These are phyloP conservation scores for Spathaspora girioi DNA, from an alignment of 805 yeast species.

Conservation along the genomic window DNA sequence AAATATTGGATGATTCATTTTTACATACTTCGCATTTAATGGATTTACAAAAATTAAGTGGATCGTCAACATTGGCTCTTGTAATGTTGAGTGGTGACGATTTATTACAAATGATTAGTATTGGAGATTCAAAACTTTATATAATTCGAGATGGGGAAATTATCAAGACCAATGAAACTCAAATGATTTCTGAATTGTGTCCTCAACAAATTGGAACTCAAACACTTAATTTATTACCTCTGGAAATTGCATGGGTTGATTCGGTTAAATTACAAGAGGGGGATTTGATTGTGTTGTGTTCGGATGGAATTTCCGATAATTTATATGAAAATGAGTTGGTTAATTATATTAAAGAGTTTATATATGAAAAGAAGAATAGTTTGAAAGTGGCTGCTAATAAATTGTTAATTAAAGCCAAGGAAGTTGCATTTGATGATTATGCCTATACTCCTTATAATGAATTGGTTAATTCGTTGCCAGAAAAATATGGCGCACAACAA, in stretches of 20 bases:
- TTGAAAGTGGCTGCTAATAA: constrained; percentile 38
- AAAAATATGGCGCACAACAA: constrained; percentile 19
- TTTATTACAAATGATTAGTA: constrained; percentile 43
- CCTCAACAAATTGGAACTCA: constrained; percentile 57
- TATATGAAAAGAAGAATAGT: constrained; percentile 23
- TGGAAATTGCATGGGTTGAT: constrained; percentile 45
- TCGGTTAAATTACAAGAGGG: constrained; percentile 35
- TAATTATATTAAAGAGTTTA: constrained; percentile 30
- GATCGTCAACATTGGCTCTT: constrained; percentile 47
- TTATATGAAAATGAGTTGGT: constrained; percentile 46
- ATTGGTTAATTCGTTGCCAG: constrained; percentile 42
- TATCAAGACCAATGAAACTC: constrained; percentile 42
- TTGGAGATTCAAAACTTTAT: constrained; percentile 50
- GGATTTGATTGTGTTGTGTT: constrained; percentile 45
- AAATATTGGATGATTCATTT: constrained; percentile 44
- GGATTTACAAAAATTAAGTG: constrained; percentile 45
- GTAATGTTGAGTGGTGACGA: constrained; percentile 48
- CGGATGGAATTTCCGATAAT: constrained; percentile 55
- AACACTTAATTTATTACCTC: constrained; percentile 38
- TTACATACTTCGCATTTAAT: constrained; percentile 47
- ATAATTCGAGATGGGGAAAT: constrained; percentile 46
- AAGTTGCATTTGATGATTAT: constrained; percentile 49
- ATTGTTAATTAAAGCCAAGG: constrained; percentile 43
- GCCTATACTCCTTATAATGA: constrained; percentile 54
- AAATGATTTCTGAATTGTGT: constrained; percentile 42